Evolutionary conservation across 139 green algal genomes (phyloP), one percentile per base, ranked within the genome.

Genomic region (Asterochloris sp.): DNA sequence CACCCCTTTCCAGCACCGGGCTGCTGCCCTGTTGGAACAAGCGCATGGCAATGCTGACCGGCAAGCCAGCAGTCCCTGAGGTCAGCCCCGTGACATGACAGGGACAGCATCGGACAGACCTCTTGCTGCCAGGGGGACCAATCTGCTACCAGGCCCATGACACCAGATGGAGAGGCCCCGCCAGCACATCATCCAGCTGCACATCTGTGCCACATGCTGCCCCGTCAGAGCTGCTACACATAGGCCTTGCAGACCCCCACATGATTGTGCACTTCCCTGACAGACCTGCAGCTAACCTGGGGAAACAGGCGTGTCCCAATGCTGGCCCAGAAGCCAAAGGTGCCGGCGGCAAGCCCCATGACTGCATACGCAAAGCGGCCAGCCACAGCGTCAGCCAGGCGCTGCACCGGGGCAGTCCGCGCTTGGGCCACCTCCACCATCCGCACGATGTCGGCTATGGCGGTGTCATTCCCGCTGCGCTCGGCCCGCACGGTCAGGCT

Each of bases 361-460:
- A 98, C 92, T 2, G 90, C 93, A 69, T 94, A 94, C 0, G 91
- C 92, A 89, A 98, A 98, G 75, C 86, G 89, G 27, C 91, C 92
- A 0, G 89, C 88, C 76, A 96, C 89, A 54, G 68, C 47, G 66
- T 98, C 95, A 0, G 95, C 95, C 74, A 97, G 82, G 10, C 93
- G 91, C 88, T 98, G 95, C 54, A 98, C 93, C 29, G 93, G 93
- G 8, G 95, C 92, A 13, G 94, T 90, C 64, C 92, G 89, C 0
- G 91, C 89, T 82, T 94, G 88, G 26, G 94, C 94, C 28, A 86
- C 83, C 84, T 98, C 94, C 69, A 98, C 94, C 76, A 95, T 82
- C 16, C 90, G 85, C 61, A 97, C 90, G 62, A 98, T 95, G 84
- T 96, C 93, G 0, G 94, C 94, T 47, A 98, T 92, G 60, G 93